Conservation (phyloP, 768 basidiomycete species). For the Cantharellus cinnabarinus region DNA sequence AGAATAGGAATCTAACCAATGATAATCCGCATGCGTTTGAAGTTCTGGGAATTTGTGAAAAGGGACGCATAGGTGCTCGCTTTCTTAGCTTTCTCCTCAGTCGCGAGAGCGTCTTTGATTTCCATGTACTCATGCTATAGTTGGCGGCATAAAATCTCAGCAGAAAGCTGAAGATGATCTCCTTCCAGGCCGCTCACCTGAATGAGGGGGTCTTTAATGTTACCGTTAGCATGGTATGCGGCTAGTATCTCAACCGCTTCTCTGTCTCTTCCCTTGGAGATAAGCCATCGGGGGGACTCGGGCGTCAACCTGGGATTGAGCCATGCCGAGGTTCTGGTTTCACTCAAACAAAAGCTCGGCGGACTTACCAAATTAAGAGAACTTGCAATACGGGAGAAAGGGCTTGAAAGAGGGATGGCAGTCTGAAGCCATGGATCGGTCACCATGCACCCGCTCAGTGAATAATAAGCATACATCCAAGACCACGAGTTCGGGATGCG, state of each 20-base stretch:
- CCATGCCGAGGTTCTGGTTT: no score
- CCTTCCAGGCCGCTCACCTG: conserved; percentile 26
- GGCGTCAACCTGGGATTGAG: conserved; percentile 31
- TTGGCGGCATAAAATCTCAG: neutral
- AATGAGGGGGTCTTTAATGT: conserved; percentile 38
- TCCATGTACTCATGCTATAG: conserved; percentile 16
- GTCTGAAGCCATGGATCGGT: conserved; percentile 16
- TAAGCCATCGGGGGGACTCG: conserved; percentile 46
- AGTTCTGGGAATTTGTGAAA: conserved; percentile 44
- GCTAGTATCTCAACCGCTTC: conserved; percentile 30
- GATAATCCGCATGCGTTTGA: conserved; percentile 45
- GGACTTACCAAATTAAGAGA: conserved; percentile 25
- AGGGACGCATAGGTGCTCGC: conserved; percentile 31
- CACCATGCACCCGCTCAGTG: neutral
- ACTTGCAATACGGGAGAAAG: conserved; percentile 36
- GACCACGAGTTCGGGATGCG: conserved; percentile 15
- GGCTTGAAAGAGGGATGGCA: conserved; percentile 44
- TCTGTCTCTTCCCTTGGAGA: conserved; percentile 33
- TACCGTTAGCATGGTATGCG: conserved; percentile 49
- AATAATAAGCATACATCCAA: conserved; percentile 11
- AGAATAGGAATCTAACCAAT: conserved; percentile 14
- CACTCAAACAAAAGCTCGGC: neutral
- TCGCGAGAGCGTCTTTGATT: conserved; percentile 43
- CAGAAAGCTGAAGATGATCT: neutral
- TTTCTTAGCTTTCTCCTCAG: conserved; percentile 35